Evolutionary conservation across 2,329 filamentous ascomycete species (phyloP).

Genomic region (Exserohilum rostratum): DNA sequence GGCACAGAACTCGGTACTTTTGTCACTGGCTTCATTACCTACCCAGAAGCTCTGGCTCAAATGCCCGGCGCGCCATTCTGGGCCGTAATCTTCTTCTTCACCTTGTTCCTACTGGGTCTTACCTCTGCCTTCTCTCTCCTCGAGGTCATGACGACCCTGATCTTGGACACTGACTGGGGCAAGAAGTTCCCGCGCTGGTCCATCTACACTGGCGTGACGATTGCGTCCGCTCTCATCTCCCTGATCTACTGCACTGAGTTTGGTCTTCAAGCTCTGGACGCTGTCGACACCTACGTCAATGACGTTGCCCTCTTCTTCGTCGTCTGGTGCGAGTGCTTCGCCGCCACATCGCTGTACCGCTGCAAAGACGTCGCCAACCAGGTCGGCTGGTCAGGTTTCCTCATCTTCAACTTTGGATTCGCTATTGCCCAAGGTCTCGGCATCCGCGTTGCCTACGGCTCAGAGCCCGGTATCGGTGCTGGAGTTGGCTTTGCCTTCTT

Average conservation of each 20-base stretch:
- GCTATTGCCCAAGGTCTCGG: slow-evolving; percentile 58
- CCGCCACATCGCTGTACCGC: slow-evolving; percentile 57
- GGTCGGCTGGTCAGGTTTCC: slow-evolving; percentile 50
- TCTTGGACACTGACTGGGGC: slow-evolving; percentile 55
- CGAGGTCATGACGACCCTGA: slow-evolving; percentile 58
- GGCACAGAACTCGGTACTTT: slow-evolving; percentile 58
- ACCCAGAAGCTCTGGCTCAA: slow-evolving; percentile 58
- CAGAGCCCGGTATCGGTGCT: slow-evolving; percentile 51
- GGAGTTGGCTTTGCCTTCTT: slow-evolving; percentile 59
- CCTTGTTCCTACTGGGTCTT: slow-evolving; percentile 60
- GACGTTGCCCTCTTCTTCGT: slow-evolving; percentile 60
- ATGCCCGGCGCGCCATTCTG: slow-evolving; percentile 62
- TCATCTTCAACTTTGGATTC: slow-evolving; percentile 56
- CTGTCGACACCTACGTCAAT: slow-evolving; percentile 60
- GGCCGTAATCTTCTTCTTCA: slow-evolving; percentile 61
- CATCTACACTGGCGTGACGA: slow-evolving; percentile 15
- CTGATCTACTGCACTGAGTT: slow-evolving; percentile 62
- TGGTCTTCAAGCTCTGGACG: slow-evolving; percentile 59
- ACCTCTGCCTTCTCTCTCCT: slow-evolving; percentile 63
- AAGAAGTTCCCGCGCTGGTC: slow-evolving; percentile 38
- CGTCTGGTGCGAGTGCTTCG: slow-evolving; percentile 57
- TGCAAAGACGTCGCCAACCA: slow-evolving; percentile 54
- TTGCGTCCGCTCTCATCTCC: slow-evolving; percentile 57
- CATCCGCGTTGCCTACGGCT: slow-evolving; percentile 54
- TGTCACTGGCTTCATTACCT: slow-evolving; percentile 60